Conservation (phyloP, 495 filamentous ascomycete genomes). For the Bombardia bombarda region DNA sequence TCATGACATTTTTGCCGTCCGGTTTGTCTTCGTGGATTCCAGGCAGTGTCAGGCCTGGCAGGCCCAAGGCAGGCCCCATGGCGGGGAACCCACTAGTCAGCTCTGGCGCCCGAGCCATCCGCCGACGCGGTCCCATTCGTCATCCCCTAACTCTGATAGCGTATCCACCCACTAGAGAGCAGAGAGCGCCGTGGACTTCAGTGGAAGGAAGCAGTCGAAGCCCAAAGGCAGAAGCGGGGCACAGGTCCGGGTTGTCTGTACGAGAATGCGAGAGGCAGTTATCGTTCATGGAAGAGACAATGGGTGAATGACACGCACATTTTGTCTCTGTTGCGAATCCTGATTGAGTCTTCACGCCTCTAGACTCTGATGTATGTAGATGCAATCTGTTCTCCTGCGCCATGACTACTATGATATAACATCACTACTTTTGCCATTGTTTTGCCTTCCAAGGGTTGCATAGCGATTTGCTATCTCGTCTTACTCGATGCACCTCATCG, state of each 20-base stretch:
- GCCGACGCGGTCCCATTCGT: conserved; percentile 15
- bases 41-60: too few relatives aligned
- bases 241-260: too few relatives aligned
- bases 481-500: too few relatives aligned
- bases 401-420: too few relatives aligned
- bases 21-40: conserved; percentile 17
- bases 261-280: not conserved
- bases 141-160: conserved; percentile 4
- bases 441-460: too few relatives aligned
- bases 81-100: conserved; percentile 2
- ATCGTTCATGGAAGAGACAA: not conserved
- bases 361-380: not conserved
- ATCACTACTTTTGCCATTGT: too few relatives aligned
- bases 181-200: too few relatives aligned
- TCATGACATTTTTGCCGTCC: conserved; percentile 8
- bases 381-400: conserved; percentile 13
- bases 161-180: too few relatives aligned
- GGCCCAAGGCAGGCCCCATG: too few relatives aligned
- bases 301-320: conserved; percentile 8
- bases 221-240: conserved; percentile 4
- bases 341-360: too few relatives aligned
- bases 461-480: too few relatives aligned
- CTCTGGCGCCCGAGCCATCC: conserved; percentile 22
- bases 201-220: conserved; percentile 8
- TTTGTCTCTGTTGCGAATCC: too few relatives aligned